Evolutionary conservation across 345 rosid genomes (phyloP), one percentile per base, ranked within the genome.

Genomic region (Abelmoschus esculentus): DNA sequence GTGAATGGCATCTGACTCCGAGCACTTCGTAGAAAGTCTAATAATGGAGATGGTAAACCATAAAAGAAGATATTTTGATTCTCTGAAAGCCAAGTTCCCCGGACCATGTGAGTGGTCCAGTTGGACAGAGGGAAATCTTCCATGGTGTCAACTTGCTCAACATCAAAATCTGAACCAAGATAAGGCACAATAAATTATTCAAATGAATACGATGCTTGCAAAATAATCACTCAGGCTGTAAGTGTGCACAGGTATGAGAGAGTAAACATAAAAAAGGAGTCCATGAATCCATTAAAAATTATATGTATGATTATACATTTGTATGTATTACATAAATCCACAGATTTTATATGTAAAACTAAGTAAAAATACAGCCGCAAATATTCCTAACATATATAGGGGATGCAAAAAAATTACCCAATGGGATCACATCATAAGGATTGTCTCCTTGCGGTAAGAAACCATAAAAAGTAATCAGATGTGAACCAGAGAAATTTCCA

Each of bases 1-100:
- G 65, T 50, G 17, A 61, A 76, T 31, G 14, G 47, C 1, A 34
- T 6, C 56, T 72, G 73, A 60, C 54, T 56, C 29, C 63, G 86
- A 74, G 90, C 90, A 72, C 73, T 81, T 38, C 92, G 82, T 28
- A 91, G 80, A 73, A 73, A 79, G 77, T 89, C 86, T 56, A 91
- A 76, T 70, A 90, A 79, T 7, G 96, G 93, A 72, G 86, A 62
- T 70, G 96, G 99, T 76, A 95, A 83, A 49, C 96, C 96, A 53
- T 90, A 95, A 74, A 83, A 70, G 83, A 95, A 95, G 66, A 87
- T 79, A 65, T 42, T 17, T 50, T 87, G 91, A 74, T 86, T 86
- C 19, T 76, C 83, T 22, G 96, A 91, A 52, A 89, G 79, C 97
- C 96, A 95, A 61, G 97, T 95, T 63, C 93, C 97, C 42, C 97